Evolutionary conservation across 768 basidiomycete species (phyloP).

Genomic region (Tulasnella sp.): DNA sequence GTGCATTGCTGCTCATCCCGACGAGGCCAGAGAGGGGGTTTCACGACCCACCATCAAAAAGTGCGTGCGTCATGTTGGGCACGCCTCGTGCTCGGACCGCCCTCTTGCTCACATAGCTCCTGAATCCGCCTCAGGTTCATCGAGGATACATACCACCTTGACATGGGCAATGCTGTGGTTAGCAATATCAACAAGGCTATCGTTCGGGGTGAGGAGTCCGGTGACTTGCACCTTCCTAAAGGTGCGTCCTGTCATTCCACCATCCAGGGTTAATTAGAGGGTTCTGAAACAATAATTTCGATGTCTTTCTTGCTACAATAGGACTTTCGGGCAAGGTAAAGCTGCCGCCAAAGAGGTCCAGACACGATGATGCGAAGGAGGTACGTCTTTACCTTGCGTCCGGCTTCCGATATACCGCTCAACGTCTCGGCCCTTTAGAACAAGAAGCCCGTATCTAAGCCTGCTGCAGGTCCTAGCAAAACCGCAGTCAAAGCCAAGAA

Average conservation of each 20-base stretch:
- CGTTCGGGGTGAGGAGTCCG: constrained; percentile 15
- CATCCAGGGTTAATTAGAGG: too few species aligned
- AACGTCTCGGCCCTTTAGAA: not conserved
- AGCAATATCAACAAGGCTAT: constrained; percentile 17
- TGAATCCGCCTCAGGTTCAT: constrained; percentile 13
- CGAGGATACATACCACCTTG: constrained; percentile 17
- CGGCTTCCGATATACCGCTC: too few species aligned
- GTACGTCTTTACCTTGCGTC: not conserved
- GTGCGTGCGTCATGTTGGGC: constrained; percentile 9
- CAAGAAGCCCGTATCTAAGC: constrained; percentile 18
- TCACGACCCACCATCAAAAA: constrained; percentile 19
- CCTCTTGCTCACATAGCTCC: not conserved
- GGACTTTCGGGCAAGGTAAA: constrained; percentile 18
- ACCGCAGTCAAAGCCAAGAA: constrained; percentile 12
- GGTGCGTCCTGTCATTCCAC: not conserved
- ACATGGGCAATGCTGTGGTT: constrained; percentile 9
- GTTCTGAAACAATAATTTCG: not conserved
- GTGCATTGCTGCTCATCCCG: constrained; percentile 17
- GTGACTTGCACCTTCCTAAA: constrained; percentile 17
- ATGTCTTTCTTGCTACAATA: not conserved
- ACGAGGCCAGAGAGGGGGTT: constrained; percentile 17
- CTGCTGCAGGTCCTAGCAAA: not conserved
- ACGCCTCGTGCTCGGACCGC: constrained; percentile 3
- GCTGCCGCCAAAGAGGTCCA: constrained; percentile 18
- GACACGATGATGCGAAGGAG: constrained; percentile 12